phyloP scores from a whole-genome alignment of 345 rosid species.

The Boechera divaricarpa region DNA sequence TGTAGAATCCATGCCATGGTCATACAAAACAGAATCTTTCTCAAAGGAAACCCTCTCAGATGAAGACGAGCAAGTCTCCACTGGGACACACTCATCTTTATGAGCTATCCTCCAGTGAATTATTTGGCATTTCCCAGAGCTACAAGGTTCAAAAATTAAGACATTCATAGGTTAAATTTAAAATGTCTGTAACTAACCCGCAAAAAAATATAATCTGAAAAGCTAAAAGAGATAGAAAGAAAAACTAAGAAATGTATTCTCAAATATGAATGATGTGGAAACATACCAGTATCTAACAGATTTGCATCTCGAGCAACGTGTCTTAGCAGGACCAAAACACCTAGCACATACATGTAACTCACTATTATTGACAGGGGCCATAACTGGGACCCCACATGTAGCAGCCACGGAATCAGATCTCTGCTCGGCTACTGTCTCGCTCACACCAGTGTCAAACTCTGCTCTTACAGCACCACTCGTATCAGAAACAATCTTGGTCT shows the following conservation, averaged over 20 bases:
- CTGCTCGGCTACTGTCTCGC: constrained; percentile 15
- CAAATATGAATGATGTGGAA: constrained; percentile 24
- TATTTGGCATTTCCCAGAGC: constrained; percentile 95
- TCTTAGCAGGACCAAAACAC: constrained; percentile 73
- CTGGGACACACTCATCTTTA: constrained; percentile 65
- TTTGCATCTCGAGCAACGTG: constrained; percentile 93
- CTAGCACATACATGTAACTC: constrained; percentile 69
- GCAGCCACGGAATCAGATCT: constrained; percentile 46
- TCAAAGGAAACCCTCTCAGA: constrained; percentile 50
- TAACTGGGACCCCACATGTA: constrained; percentile 49
- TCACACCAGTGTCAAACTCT: constrained; percentile 35
- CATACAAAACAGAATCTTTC: constrained; percentile 48
- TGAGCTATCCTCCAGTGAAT: constrained; percentile 92
- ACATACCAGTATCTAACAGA: constrained; percentile 80
- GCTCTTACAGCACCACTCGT: constrained; percentile 20
- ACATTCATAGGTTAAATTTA: background rate
- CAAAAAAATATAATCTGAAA: background rate
- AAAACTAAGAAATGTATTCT: background rate
- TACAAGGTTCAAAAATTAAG: constrained; percentile 46
- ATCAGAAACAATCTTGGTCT: constrained; percentile 22
- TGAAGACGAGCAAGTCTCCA: constrained; percentile 52
- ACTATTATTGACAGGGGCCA: constrained; percentile 52
- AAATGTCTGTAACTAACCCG: background rate
- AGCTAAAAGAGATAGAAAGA: background rate
- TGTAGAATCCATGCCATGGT: constrained; percentile 47